These are phyloP conservation scores for Oidiodendron maius DNA, from an alignment of 495 filamentous ascomycete species.

Conservation along the genomic window DNA sequence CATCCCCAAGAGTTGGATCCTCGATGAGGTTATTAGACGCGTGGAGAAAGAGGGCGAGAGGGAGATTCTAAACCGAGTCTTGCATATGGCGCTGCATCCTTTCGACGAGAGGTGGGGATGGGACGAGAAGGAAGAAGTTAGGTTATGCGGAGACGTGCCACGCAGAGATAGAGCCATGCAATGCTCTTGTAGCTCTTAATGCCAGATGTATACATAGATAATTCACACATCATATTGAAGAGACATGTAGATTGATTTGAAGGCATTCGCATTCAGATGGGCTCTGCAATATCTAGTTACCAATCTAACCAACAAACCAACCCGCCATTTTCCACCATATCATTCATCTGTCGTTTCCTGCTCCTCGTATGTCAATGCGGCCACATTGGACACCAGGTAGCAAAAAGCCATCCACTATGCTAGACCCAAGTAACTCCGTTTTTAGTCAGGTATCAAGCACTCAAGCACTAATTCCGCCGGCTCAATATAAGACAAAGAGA, in stretches of 20 bases:
- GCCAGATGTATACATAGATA: not conserved
- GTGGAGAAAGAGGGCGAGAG: conserved; percentile 82
- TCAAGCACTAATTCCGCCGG: not conserved
- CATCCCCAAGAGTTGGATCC: conserved; percentile 79
- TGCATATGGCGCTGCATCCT: conserved; percentile 75
- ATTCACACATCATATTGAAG: not conserved
- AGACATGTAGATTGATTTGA: not conserved
- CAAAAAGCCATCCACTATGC: not conserved
- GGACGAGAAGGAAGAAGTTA: conserved; percentile 64
- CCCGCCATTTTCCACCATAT: not conserved
- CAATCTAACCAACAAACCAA: conserved; percentile 1
- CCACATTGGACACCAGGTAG: not conserved
- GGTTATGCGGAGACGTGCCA: conserved; percentile 88
- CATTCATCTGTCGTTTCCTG: conserved; percentile 1
- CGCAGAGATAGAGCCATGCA: conserved; percentile 71
- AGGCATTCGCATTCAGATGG: conserved; percentile 1
- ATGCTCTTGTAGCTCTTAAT: conserved; percentile 71
- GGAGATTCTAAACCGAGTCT: conserved; percentile 64
- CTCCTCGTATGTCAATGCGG: not conserved
- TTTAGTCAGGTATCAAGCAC: not conserved
- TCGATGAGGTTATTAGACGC: conserved; percentile 84
- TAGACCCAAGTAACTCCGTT: conserved; percentile 1
- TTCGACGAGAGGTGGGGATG: conserved; percentile 81
- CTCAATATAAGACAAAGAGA: not conserved
- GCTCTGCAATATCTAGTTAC: conserved; percentile 1